Evolutionary conservation across 139 green algal species (phyloP).

Genomic region (Spirogloea muscicola): DNA sequence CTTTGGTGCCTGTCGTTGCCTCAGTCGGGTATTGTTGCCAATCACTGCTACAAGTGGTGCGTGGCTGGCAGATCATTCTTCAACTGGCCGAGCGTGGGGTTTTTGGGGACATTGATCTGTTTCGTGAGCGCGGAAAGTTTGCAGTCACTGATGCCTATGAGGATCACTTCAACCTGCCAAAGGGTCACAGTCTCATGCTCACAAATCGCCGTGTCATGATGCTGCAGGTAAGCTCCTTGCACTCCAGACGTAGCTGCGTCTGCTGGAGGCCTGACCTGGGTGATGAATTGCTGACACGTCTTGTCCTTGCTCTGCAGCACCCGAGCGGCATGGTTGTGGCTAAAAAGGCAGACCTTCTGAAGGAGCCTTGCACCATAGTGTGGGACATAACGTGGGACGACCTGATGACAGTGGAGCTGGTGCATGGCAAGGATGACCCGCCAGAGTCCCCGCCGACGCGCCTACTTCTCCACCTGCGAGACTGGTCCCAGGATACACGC

Average conservation of each 20-base stretch:
- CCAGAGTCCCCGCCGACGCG: slow-evolving; percentile 29
- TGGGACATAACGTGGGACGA: slow-evolving; percentile 61
- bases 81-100: slow-evolving; percentile 25
- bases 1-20: too few species aligned
- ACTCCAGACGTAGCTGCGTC: too few species aligned
- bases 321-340: not conserved
- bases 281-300: too few species aligned
- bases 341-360: slow-evolving; percentile 18
- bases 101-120: slow-evolving; percentile 12
- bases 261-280: too few species aligned
- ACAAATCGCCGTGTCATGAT: slow-evolving; percentile 66
- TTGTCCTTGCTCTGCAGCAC: too few species aligned
- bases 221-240: slow-evolving; percentile 53
- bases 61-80: slow-evolving; percentile 19
- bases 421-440: slow-evolving; percentile 64
- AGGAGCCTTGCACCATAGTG: slow-evolving; percentile 29
- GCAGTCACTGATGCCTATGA: slow-evolving; percentile 64
- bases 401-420: slow-evolving; percentile 58
- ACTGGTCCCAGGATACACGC: slow-evolving; percentile 15
- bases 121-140: slow-evolving; percentile 35
- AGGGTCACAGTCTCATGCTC: slow-evolving; percentile 63
- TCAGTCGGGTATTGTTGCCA: too few species aligned
- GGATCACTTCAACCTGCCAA: slow-evolving; percentile 72
- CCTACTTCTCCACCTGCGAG: slow-evolving; percentile 33
- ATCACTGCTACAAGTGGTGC: too few species aligned